These are phyloP conservation scores for Mortierella antarctica DNA, from an alignment of 192 early-diverging fungal genomes.

Conservation along the genomic window DNA sequence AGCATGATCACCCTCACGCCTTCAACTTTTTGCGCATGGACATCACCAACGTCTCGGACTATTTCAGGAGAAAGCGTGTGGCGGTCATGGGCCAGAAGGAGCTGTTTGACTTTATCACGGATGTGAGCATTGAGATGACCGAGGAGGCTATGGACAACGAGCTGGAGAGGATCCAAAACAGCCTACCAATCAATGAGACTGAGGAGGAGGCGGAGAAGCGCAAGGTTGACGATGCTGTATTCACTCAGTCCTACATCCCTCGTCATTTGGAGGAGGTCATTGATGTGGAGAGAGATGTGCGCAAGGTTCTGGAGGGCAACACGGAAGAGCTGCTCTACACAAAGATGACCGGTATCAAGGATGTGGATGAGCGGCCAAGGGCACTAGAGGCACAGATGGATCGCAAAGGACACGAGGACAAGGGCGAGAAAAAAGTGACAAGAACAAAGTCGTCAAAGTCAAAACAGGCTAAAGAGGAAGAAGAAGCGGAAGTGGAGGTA, in stretches of 20 bases:
- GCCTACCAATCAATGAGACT: conserved; percentile 46
- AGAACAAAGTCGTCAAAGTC: background rate
- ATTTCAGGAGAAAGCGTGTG: conserved; percentile 83
- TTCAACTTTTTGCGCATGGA: conserved; percentile 97
- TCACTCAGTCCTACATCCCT: conserved; percentile 92
- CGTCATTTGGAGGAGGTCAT: conserved; percentile 91
- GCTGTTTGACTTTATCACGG: conserved; percentile 91
- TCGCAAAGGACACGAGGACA: background rate
- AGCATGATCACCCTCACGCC: conserved; percentile 98
- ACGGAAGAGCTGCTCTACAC: conserved; percentile 67
- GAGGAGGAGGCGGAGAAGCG: conserved; percentile 63
- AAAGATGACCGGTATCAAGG: conserved; percentile 70
- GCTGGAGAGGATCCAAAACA: conserved; percentile 71
- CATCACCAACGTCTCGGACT: conserved; percentile 92
- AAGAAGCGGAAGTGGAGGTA: conserved; percentile 37
- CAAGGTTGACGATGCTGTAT: conserved; percentile 88
- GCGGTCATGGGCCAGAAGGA: conserved; percentile 82
- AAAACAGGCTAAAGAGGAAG: conserved; percentile 1
- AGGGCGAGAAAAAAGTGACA: background rate
- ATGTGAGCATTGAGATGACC: conserved; percentile 63
- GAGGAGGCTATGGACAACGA: conserved; percentile 76
- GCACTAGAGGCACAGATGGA: background rate
- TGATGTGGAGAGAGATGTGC: conserved; percentile 86
- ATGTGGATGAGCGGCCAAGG: conserved; percentile 56
- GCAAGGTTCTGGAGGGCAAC: conserved; percentile 77